Evolutionary conservation across 768 basidiomycete genomes (phyloP).

Genomic region (Leccinellum rugosiceps): DNA sequence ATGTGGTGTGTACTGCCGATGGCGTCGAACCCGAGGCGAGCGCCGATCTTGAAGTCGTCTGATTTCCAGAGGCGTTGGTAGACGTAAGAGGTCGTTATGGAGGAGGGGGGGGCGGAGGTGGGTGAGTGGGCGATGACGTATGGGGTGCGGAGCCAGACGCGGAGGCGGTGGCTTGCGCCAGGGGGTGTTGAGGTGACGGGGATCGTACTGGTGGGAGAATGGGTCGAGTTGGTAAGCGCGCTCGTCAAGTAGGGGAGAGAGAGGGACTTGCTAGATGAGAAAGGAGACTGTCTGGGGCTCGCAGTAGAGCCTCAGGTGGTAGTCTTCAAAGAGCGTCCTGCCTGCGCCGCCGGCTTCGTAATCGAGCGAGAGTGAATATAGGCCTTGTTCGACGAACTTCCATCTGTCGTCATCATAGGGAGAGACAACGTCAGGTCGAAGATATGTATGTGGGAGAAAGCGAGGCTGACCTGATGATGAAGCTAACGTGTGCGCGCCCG

Average conservation of each 20-base stretch:
- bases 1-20: conserved; percentile 32
- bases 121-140: conserved; percentile 8
- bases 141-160: conserved; percentile 59
- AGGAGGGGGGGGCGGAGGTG: conserved; percentile 26
- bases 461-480: conserved; percentile 46
- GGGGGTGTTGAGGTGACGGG: conserved; percentile 51
- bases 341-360: conserved; percentile 67
- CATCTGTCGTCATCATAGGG: conserved; percentile 38
- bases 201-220: conserved; percentile 42
- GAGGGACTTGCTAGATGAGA: conserved; percentile 52
- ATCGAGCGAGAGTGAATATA: conserved; percentile 57
- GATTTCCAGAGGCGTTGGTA: conserved; percentile 68
- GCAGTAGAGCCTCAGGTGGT: conserved; percentile 49
- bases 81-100: conserved; percentile 47
- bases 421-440: neutral
- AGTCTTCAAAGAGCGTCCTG: conserved; percentile 49
- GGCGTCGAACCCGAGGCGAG: conserved; percentile 50
- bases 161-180: conserved; percentile 59
- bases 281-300: conserved; percentile 54
- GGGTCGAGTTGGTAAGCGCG: neutral
- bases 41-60: conserved; percentile 60
- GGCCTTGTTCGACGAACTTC: conserved; percentile 39
- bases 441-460: neutral
- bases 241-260: neutral
- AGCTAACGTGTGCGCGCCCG: conserved; percentile 55